These are phyloP conservation scores for Mycena albidolilacea DNA, from an alignment of 768 basidiomycete species.

Conservation along the genomic window DNA sequence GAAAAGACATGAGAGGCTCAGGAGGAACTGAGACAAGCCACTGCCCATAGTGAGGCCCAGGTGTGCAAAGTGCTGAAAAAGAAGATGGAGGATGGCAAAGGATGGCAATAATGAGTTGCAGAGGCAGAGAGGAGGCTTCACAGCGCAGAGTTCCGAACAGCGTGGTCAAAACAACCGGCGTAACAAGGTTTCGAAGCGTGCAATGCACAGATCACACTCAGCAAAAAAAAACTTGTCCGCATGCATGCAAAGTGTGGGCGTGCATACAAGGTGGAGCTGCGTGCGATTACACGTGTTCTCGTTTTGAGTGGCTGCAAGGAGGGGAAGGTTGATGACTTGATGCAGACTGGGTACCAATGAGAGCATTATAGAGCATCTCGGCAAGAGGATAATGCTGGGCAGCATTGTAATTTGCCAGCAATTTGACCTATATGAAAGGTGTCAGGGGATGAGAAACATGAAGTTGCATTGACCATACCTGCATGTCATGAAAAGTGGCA, in stretches of 20 bases:
- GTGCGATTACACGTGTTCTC: slow-evolving; percentile 21
- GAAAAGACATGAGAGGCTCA: not conserved
- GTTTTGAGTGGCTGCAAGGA: slow-evolving; percentile 27
- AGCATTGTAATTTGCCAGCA: not conserved
- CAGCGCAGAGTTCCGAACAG: slow-evolving; percentile 4
- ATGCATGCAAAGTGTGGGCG: slow-evolving; percentile 30
- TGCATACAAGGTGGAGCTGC: slow-evolving; percentile 28
- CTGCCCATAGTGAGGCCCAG: slow-evolving; percentile 20
- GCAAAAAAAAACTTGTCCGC: slow-evolving; percentile 19
- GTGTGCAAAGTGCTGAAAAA: slow-evolving; percentile 14
- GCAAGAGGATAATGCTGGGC: not conserved
- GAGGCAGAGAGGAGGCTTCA: slow-evolving; percentile 9
- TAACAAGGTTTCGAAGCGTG: slow-evolving; percentile 12
- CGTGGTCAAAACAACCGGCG: slow-evolving; percentile 3
- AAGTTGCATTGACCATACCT: not conserved
- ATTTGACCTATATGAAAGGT: not conserved
- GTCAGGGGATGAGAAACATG: not conserved
- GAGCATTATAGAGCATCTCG: not conserved
- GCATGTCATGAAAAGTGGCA: slow-evolving; percentile 6
- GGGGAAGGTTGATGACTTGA: slow-evolving; percentile 34
- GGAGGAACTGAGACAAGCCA: slow-evolving; percentile 13
- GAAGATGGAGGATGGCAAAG: slow-evolving; percentile 13
- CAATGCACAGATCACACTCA: slow-evolving; percentile 4
- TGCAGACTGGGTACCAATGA: slow-evolving; percentile 6
- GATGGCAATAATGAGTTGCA: slow-evolving; percentile 20